phyloP scores from a whole-genome alignment of 139 green algal genomes.

The Axilococcus clingmanii region DNA sequence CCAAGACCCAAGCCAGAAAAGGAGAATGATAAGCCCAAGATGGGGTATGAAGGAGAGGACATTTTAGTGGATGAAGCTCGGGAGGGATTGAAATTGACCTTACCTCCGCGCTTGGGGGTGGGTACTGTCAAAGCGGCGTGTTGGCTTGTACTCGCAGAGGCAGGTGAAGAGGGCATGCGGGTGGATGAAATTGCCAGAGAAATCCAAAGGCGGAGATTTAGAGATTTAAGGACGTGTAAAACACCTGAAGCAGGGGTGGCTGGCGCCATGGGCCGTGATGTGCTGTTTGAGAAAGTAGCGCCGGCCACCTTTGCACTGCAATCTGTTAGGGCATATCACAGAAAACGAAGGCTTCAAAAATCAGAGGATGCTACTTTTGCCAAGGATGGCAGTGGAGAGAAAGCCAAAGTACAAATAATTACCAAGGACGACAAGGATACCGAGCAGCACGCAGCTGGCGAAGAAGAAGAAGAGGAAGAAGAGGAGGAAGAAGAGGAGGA shows the following conservation, averaged over 20 bases:
- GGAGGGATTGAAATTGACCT: slow-evolving; percentile 40
- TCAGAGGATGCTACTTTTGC: neutral
- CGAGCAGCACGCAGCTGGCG: slow-evolving; percentile 7
- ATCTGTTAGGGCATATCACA: slow-evolving; percentile 2
- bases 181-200: slow-evolving; percentile 58
- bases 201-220: slow-evolving; percentile 65
- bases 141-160: slow-evolving; percentile 68
- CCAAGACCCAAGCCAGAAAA: neutral
- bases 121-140: slow-evolving; percentile 76
- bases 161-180: slow-evolving; percentile 53
- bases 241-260: slow-evolving; percentile 48
- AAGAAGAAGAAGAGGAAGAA: slow-evolving; percentile 26
- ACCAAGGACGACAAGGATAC: neutral
- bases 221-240: slow-evolving; percentile 58
- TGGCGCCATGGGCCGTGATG: slow-evolving; percentile 63
- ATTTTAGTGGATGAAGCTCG: neutral
- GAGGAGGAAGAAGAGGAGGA: slow-evolving; percentile 26
- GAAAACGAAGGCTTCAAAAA: neutral
- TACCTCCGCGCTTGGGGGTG: slow-evolving; percentile 48
- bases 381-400: neutral
- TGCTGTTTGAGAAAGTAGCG: slow-evolving; percentile 65
- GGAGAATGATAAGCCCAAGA: neutral
- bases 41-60: slow-evolving; percentile 17
- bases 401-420: slow-evolving; percentile 2
- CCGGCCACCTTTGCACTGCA: slow-evolving; percentile 71